phyloP scores from a whole-genome alignment of 208 protist genomes.

The Crithidia fasciculata region DNA sequence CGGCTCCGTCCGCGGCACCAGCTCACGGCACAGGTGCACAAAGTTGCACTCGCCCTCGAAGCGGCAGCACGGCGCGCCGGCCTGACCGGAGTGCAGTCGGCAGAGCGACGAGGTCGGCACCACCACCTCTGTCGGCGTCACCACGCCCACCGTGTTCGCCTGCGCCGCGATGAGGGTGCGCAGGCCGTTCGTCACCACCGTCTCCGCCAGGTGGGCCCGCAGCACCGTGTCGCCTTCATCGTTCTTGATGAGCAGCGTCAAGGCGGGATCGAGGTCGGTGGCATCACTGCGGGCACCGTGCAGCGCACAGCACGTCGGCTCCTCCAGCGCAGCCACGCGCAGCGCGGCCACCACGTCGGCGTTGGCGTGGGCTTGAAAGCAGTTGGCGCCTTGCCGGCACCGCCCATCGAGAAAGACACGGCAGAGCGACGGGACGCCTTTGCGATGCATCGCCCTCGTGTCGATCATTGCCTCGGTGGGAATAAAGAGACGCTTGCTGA shows the following conservation, averaged over 20 bases:
- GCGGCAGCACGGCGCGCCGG: slow-evolving; percentile 69
- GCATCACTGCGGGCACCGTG: slow-evolving; percentile 58
- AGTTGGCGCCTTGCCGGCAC: slow-evolving; percentile 79
- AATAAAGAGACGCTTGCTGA: slow-evolving; percentile 77
- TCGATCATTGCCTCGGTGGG: slow-evolving; percentile 64
- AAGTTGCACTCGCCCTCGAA: slow-evolving; percentile 87
- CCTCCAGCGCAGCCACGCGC: slow-evolving; percentile 58
- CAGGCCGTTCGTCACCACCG: slow-evolving; percentile 66
- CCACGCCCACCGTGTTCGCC: slow-evolving; percentile 13
- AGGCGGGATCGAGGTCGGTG: slow-evolving; percentile 24
- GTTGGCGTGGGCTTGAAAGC: slow-evolving; percentile 83
- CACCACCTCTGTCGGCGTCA: slow-evolving; percentile 34
- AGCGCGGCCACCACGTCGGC: slow-evolving; percentile 45
- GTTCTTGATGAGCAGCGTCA: slow-evolving; percentile 32
- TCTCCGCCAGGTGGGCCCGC: slow-evolving; percentile 30
- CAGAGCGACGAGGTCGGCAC: slow-evolving; percentile 73
- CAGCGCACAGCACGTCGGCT: slow-evolving; percentile 74
- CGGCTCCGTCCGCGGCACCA: slow-evolving; percentile 23
- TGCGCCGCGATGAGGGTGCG: slow-evolving; percentile 48
- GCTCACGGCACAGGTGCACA: slow-evolving; percentile 79
- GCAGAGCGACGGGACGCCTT: slow-evolving; percentile 82
- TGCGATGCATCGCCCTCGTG: slow-evolving; percentile 79
- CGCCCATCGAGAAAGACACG: slow-evolving; percentile 75
- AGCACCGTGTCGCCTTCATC: slow-evolving; percentile 39
- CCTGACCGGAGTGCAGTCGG: slow-evolving; percentile 58